These are phyloP conservation scores for Omphalotus olearius DNA, from an alignment of 1,284 basidiomycete species.

Conservation along the genomic window DNA sequence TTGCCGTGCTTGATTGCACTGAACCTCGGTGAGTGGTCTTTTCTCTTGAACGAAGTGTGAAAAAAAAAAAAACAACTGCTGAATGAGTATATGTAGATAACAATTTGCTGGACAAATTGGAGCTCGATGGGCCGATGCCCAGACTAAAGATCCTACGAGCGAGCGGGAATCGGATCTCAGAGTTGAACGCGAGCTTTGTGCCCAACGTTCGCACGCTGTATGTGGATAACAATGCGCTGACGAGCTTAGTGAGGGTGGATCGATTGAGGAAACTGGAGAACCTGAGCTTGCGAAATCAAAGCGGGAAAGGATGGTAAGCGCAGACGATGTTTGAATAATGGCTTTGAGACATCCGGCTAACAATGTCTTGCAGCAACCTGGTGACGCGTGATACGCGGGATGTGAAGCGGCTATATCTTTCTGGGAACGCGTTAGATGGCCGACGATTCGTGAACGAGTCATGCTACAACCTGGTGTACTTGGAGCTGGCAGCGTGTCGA, in stretches of 20 bases:
- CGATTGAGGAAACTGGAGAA: conserved; percentile 78
- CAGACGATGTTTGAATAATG: conserved; percentile 8
- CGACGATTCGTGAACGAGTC: conserved; percentile 39
- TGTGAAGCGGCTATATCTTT: conserved; percentile 91
- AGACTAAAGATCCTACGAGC: conserved; percentile 81
- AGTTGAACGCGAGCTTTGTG: conserved; percentile 66
- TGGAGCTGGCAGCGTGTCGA: conserved; percentile 91
- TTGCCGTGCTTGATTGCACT: conserved; percentile 65
- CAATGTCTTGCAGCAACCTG: conserved; percentile 37
- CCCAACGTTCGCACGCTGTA: conserved; percentile 86
- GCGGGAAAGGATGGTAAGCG: conserved; percentile 68
- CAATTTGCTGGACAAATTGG: conserved; percentile 59
- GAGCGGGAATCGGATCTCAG: conserved; percentile 76
- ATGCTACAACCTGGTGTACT: conserved; percentile 87
- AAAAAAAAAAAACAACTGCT: not conserved
- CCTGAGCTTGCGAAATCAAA: conserved; percentile 88
- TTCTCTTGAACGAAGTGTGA: no score
- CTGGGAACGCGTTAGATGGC: conserved; percentile 53
- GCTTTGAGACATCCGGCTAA: conserved; percentile 18
- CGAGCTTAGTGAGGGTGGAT: conserved; percentile 46
- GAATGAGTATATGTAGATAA: conserved; percentile 48
- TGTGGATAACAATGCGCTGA: conserved; percentile 83
- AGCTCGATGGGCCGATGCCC: conserved; percentile 50
- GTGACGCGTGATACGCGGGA: conserved; percentile 78
- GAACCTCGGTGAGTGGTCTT: conserved; percentile 68